Evolutionary conservation across 129 eudicot species (phyloP).

Genomic region (Lactuca saligna): DNA sequence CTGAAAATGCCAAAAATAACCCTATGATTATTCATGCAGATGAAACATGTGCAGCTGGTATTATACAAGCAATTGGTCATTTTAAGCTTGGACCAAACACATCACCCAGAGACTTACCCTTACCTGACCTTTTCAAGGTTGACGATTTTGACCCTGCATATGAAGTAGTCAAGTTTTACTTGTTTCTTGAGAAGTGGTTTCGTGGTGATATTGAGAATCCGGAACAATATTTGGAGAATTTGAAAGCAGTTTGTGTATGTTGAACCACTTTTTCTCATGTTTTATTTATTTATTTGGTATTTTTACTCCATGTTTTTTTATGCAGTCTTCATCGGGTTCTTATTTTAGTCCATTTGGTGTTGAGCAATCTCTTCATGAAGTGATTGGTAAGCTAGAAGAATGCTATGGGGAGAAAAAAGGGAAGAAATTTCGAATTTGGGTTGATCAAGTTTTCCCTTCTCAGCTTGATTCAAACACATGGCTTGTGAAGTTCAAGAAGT

Average conservation of each 20-base stretch:
- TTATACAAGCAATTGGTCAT: conserved; percentile 90
- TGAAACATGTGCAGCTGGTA: conserved; percentile 94
- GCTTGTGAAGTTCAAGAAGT: conserved; percentile 79
- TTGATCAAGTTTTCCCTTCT: conserved; percentile 68
- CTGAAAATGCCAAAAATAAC: conserved; percentile 74
- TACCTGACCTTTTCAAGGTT: conserved; percentile 40
- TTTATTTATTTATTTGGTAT: not conserved
- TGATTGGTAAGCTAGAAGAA: conserved; percentile 40
- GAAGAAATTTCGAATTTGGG: conserved; percentile 66
- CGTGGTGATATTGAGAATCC: conserved; percentile 66
- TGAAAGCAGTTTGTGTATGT: conserved; percentile 67
- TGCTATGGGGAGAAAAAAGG: conserved; percentile 70
- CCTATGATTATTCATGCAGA: conserved; percentile 83
- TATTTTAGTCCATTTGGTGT: conserved; percentile 62
- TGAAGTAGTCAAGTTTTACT: conserved; percentile 71
- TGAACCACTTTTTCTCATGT: not conserved
- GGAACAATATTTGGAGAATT: conserved; percentile 47
- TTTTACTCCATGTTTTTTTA: not conserved
- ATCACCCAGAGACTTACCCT: conserved; percentile 66
- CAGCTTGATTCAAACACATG: conserved; percentile 60
- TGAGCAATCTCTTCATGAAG: conserved; percentile 56
- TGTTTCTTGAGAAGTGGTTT: conserved; percentile 80
- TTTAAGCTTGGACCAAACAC: conserved; percentile 72
- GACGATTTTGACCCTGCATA: conserved; percentile 69
- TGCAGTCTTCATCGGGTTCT: conserved; percentile 56